Evolutionary conservation across 2,329 filamentous ascomycete genomes (phyloP), one percentile per base, ranked within the genome.

Genomic region (Trichothecium sympodiale): DNA sequence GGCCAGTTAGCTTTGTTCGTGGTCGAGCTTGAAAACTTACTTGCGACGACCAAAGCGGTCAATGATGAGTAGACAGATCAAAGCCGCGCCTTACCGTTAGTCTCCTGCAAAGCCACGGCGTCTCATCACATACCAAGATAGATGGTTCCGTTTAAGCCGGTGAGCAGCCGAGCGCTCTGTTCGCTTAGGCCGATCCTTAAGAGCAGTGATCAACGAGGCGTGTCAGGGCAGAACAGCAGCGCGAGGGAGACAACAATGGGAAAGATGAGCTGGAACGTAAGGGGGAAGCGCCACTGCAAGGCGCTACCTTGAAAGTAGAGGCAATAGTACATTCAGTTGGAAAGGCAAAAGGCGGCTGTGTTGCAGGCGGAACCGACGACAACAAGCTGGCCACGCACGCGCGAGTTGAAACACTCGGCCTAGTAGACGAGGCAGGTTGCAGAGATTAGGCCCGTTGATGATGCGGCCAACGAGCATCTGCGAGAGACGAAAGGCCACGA

Each of bases 181-280:
- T 74, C 60, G 20, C 9, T 75, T 68, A 13, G 67, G 60, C n/a
- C 69, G 66, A 39, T 73, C 68, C 37, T 74, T 44, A 8, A 66
- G n/a, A n/a, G 51, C 15, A 72, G 48, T n/a, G 71, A 49, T 63
- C 65, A 75, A 27, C 69, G 60, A 0, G 69, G 69, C 1, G 61
- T 66, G 42, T 74, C 70, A 3, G 65, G 64, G 6, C 57, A 50
- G 18, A 56, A 48, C 1, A 49, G 36, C 2, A 59, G 46, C 13
- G 52, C 36, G 2, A 49, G 46, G 8, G 49, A 43, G 23, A 62
- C 49, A 17, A 59, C 48, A 14, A 57, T 46, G 3, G 60, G 56
- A 41, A 61, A 61, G 4, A 60, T 36, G 12, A 62, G 47, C 44
- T 61, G 59, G 32, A 61, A 54, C 0, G 45, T 51, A 3, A 60